Base-by-base conservation (phyloP, 805 yeast species). In the Suhomyces sp. region DNA sequence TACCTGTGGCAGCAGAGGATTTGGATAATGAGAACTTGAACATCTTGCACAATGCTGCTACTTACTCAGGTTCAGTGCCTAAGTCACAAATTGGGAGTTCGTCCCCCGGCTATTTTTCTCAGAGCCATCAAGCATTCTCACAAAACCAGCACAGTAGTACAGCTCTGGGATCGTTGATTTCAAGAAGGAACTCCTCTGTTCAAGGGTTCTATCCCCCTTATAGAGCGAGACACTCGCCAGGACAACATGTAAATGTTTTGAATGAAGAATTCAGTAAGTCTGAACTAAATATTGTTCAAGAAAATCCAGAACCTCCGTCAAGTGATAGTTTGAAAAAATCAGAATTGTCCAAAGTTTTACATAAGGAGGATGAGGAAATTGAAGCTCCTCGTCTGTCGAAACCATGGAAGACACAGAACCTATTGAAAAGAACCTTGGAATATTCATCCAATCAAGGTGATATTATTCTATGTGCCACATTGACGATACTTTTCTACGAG, bases 371-470 rank as follows among this genome's bases (percentile, higher is more conserved):
- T 7, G 20, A 19, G 8, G 32, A 36, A 11, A 23, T 45, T 33
- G 38, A 47, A 42, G 24, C 5, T 11, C 14, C 29, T 11, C 6
- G 20, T 26, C 17, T 15, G 14, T 10, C 14, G 3, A 44, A 44
- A 19, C 87, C 90, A 0, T 84, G 88, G 84, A 63, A 68, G 12
- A 73, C 83, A 2, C 58, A 65, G 6, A 59, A 54, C 30, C 53
- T 84, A 38, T 62, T 84, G 8, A 48, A 60, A 30, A 64, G 76
- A 44, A 76, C 79, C 0, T 56, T 77, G n/a, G 70, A 69, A 15
- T 80, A 74, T 56, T 74, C 82, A 27, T 53, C 73, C 4, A 55
- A 56, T 6, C 83, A 80, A 44, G 91, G 91, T 1, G 88, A 84
- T 51, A 48, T 81, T 12, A 61, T 80, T 10, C 63, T 79, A 69